A percentile compares a stretch with the other conserved stretches of the same genome.
phyloP scores from a whole-genome alignment of 192 early-diverging fungal genomes.

The Chytriomyces hyalinus region DNA sequence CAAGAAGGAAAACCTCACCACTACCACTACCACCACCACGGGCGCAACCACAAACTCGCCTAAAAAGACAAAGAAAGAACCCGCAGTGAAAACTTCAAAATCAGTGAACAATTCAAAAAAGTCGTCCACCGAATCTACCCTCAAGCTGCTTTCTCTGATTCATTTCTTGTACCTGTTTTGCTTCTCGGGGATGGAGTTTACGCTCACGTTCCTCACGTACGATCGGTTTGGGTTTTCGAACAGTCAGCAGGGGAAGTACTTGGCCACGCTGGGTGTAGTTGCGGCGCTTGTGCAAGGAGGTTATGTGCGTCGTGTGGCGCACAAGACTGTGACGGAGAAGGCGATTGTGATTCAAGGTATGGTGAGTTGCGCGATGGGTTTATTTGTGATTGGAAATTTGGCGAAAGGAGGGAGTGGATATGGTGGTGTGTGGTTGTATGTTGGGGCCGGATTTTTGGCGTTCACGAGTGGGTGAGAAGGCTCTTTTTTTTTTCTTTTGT shows the following conservation, averaged over 20 bases:
- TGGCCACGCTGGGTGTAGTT: slow-evolving; percentile 86
- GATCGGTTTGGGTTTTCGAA: slow-evolving; percentile 87
- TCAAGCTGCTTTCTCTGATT: slow-evolving; percentile 63
- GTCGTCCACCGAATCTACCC: neutral
- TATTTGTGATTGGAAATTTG: slow-evolving; percentile 63
- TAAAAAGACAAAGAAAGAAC: slow-evolving; percentile 13
- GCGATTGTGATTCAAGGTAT: slow-evolving; percentile 81
- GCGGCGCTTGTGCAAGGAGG: slow-evolving; percentile 92
- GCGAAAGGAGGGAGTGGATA: slow-evolving; percentile 30
- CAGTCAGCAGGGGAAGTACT: slow-evolving; percentile 82
- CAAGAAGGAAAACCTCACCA: slow-evolving; percentile 27
- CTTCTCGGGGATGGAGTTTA: slow-evolving; percentile 99
- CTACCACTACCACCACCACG: neutral
- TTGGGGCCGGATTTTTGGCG: slow-evolving; percentile 84
- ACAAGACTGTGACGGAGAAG: slow-evolving; percentile 68
- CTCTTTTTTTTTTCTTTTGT: neutral
- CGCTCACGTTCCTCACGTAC: slow-evolving; percentile 93
- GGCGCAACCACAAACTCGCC: slow-evolving; percentile 20
- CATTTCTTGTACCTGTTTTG: slow-evolving; percentile 91
- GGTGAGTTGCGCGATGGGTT: slow-evolving; percentile 66
- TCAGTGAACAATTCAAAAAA: neutral
- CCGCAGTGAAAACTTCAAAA: slow-evolving; percentile 1
- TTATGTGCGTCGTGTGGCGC: slow-evolving; percentile 80
- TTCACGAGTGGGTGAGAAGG: slow-evolving; percentile 76
- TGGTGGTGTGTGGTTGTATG: slow-evolving; percentile 51